Conservation (phyloP, 345 rosid species). For the Streptanthus diversifolius region DNA sequence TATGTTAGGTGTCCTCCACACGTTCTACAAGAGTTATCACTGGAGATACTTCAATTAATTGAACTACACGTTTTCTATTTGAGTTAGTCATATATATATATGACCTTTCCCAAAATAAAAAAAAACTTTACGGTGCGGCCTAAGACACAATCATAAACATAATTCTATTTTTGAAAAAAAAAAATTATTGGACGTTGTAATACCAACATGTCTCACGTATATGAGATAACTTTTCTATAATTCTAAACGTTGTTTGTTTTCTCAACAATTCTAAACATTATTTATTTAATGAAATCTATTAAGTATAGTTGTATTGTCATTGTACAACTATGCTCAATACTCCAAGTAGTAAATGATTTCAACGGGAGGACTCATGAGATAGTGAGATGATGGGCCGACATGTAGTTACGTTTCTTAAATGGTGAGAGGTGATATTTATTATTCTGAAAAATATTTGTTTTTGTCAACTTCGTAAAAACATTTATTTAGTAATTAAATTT, state of each 20-base stretch:
- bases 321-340: neutral
- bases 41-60: neutral
- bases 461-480: too few relatives aligned
- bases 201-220: neutral
- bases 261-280: neutral
- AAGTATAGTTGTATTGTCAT: constrained; percentile 9
- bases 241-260: neutral
- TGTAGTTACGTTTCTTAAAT: constrained; percentile 21
- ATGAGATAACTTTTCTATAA: neutral
- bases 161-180: neutral
- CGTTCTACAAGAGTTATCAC: neutral
- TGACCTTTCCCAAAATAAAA: too few relatives aligned
- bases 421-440: constrained; percentile 14
- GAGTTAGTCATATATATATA: neutral
- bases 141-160: neutral
- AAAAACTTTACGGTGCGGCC: neutral
- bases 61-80: neutral
- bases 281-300: neutral
- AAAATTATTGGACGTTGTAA: too few relatives aligned
- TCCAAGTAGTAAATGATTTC: constrained; percentile 19
- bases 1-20: neutral
- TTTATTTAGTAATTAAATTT: neutral
- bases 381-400: constrained; percentile 27
- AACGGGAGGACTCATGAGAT: constrained; percentile 10
- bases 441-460: neutral